Evolutionary conservation across 352 stramenopile species (phyloP).

Genomic region (Phytopythium chamaehyphon): DNA sequence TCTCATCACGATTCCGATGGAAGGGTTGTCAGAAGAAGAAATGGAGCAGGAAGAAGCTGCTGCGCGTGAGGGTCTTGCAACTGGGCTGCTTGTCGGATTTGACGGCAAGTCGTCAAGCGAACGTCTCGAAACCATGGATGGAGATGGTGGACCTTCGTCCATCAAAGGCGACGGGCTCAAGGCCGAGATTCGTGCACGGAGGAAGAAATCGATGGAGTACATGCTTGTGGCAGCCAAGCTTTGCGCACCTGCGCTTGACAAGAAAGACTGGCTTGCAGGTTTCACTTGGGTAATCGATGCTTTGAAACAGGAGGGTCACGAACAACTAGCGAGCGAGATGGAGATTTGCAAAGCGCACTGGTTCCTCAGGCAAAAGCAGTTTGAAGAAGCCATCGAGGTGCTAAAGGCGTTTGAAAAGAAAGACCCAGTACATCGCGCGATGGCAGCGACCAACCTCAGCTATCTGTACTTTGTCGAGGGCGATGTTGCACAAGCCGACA

Average conservation of each 20-base stretch:
- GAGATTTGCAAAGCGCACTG: slow-evolving; percentile 85
- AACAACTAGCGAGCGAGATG: slow-evolving; percentile 91
- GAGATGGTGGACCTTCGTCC: slow-evolving; percentile 38
- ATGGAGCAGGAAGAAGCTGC: slow-evolving; percentile 72
- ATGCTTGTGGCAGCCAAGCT: slow-evolving; percentile 94
- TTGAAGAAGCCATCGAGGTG: slow-evolving; percentile 91
- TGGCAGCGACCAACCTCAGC: slow-evolving; percentile 94
- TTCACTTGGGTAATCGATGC: slow-evolving; percentile 95
- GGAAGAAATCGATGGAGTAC: slow-evolving; percentile 86
- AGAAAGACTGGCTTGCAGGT: slow-evolving; percentile 88
- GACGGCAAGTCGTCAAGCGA: slow-evolving; percentile 1
- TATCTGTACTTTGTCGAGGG: slow-evolving; percentile 97
- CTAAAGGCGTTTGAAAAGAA: slow-evolving; percentile 97
- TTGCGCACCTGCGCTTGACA: slow-evolving; percentile 91
- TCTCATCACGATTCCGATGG: slow-evolving; percentile 90
- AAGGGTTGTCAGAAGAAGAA: slow-evolving; percentile 77
- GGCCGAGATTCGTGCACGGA: slow-evolving; percentile 64
- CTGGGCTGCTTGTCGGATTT: slow-evolving; percentile 18
- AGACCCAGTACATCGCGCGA: slow-evolving; percentile 89
- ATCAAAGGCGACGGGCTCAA: slow-evolving; percentile 71
- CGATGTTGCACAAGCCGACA: slow-evolving; percentile 87
- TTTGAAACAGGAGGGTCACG: slow-evolving; percentile 88
- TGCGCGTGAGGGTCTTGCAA: slow-evolving; percentile 23
- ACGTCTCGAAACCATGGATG: slow-evolving; percentile 14
- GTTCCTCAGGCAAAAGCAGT: slow-evolving; percentile 92